These are phyloP conservation scores for Acanthamoeba royreba DNA, from an alignment of 208 protist genomes.

Conservation along the genomic window DNA sequence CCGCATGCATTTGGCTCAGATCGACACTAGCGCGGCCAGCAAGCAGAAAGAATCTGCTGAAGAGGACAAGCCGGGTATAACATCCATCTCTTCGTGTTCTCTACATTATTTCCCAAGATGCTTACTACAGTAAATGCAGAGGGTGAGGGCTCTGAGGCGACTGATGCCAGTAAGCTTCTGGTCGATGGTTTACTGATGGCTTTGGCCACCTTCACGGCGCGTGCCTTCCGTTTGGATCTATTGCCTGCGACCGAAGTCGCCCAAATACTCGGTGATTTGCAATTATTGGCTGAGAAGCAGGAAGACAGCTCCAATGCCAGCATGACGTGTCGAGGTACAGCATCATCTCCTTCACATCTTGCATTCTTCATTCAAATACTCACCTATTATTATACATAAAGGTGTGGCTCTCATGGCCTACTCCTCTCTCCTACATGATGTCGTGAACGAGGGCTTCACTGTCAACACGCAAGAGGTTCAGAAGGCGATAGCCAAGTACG, in stretches of 20 bases:
- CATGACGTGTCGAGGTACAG: slow-evolving; percentile 5
- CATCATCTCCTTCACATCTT: neutral
- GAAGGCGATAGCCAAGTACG: neutral
- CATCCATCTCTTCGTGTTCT: too few relatives aligned
- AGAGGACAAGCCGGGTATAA: neutral
- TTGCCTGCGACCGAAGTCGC: neutral
- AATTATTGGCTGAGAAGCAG: neutral
- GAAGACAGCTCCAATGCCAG: neutral
- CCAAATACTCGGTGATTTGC: neutral
- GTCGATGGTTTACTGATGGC: neutral
- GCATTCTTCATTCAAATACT: neutral
- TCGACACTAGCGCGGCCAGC: neutral
- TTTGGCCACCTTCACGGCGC: slow-evolving; percentile 14
- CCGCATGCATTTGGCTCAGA: neutral
- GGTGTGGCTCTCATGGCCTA: neutral
- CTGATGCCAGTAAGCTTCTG: neutral
- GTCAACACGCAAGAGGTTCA: neutral
- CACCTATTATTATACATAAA: neutral
- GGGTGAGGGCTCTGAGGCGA: neutral
- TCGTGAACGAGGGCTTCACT: neutral
- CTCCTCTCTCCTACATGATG: neutral
- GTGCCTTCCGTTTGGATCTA: neutral
- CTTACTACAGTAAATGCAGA: neutral
- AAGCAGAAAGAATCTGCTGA: neutral
- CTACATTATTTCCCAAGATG: too few relatives aligned